Evolutionary conservation across 495 filamentous ascomycete genomes (phyloP).

Genomic region (Aspergillus funiculosus): DNA sequence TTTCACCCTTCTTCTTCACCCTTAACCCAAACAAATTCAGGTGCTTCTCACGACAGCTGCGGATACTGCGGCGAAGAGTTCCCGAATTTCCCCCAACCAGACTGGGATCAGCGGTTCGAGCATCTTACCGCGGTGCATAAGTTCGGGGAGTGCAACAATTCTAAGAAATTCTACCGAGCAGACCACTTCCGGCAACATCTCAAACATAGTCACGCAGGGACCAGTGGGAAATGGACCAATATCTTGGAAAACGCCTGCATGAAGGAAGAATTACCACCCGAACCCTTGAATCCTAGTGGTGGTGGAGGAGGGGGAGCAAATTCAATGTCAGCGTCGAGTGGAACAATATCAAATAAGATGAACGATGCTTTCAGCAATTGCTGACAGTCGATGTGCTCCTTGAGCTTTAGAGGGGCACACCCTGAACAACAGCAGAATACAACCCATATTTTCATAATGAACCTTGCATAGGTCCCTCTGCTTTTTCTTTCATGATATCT

Average conservation of each 20-base stretch:
- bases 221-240: constrained; percentile 98
- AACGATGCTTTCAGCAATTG: constrained; percentile 32
- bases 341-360: constrained; percentile 32
- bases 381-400: constrained; percentile 18
- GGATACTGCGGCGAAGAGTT: constrained; percentile 97
- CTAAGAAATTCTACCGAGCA: constrained; percentile 96
- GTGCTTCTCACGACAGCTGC: constrained; percentile 64
- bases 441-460: background rate
- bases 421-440: too few relatives aligned
- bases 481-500: background rate
- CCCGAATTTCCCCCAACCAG: constrained; percentile 57
- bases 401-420: background rate
- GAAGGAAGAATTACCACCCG: constrained; percentile 71
- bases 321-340: constrained; percentile 18
- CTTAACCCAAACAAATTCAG: constrained; percentile 31
- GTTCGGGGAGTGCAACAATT: constrained; percentile 95
- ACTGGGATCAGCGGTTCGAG: constrained; percentile 80
- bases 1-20: constrained; percentile 68
- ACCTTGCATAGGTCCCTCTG: background rate
- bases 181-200: constrained; percentile 98
- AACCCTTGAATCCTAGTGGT: constrained; percentile 25
- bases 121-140: constrained; percentile 91
- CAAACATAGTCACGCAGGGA: constrained; percentile 95
- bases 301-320: constrained; percentile 1
- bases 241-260: constrained; percentile 95